These are phyloP conservation scores for Aspergillus novoparasiticus DNA, from an alignment of 2,329 filamentous ascomycete genomes.

Conservation along the genomic window DNA sequence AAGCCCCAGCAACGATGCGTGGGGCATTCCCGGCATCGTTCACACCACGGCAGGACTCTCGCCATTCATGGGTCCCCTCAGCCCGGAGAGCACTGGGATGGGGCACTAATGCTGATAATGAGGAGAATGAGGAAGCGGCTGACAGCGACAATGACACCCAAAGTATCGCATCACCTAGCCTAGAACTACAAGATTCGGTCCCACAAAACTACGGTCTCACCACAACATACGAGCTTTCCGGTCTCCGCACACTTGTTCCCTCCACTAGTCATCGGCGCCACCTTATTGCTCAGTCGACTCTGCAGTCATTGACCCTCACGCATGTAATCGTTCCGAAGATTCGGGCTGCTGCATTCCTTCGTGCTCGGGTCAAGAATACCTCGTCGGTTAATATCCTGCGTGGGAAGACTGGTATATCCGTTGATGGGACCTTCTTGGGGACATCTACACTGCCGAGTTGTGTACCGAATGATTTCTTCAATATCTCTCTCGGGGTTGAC, in stretches of 20 bases:
- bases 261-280: constrained; percentile 39
- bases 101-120: not conserved
- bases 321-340: constrained; percentile 46
- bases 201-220: constrained; percentile 47
- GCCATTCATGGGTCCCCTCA: not conserved
- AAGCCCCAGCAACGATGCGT: not conserved
- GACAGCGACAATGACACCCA: constrained; percentile 16
- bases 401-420: constrained; percentile 29
- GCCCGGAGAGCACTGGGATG: not conserved
- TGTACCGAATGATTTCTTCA: constrained; percentile 30
- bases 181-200: constrained; percentile 35
- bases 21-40: too few species aligned
- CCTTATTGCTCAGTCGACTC: constrained; percentile 40
- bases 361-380: constrained; percentile 42
- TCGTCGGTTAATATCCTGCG: constrained; percentile 33
- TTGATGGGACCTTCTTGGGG: constrained; percentile 39
- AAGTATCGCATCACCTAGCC: not conserved
- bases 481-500: constrained; percentile 36
- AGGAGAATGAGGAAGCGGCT: constrained; percentile 8
- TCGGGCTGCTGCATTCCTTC: constrained; percentile 43
- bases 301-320: constrained; percentile 37
- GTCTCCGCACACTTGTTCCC: constrained; percentile 39
- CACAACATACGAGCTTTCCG: constrained; percentile 44
- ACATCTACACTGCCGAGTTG: constrained; percentile 26
- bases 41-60: not conserved